Base-by-base conservation (phyloP, 2,329 filamentous ascomycete species). In the Xylariaceae sp. region DNA sequence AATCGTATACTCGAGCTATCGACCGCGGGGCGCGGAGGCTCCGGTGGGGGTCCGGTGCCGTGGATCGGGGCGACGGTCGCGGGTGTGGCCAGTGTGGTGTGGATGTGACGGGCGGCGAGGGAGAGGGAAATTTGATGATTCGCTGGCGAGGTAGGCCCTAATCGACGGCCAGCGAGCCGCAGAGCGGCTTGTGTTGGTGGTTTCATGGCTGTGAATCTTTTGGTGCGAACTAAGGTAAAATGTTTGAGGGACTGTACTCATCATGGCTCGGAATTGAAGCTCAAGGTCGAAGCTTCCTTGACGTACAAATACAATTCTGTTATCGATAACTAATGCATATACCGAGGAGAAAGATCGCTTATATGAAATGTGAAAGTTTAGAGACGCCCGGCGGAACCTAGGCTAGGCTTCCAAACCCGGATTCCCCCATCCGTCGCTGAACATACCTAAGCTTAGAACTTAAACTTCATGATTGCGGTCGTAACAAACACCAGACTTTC, bases 1-100 rank as follows among this genome's bases (percentile, higher is more conserved):
- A 81, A 67, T 40, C 80, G 72, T 26, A 65, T 59, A 40, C 66
- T 61, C 31, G 68, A 58, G 57, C 69, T 68, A 50, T 68, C 69
- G 41, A 68, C 67, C 5, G 69, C 70, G 8, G 80, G 76, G 29
- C 71, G 63, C 1, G 83, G 83, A 1, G 81, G 72, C 54, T 75
- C 72, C 2, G 83, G 83, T 5, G 83, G 83, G 51, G 83, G 83
- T 1, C 83, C 82, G 35, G 79, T 74, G 57, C 79, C 79, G 59
- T 80, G 74, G 59, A 81, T 72, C 43, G 80, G 75, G 31, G 73
- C 73, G 56, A 81, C 78, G 60, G 75, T 72, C 47, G 79, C 79
- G 27, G 68, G 65, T 7, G 72, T 61, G 53, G 70, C 67, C 8
- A 67, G 34, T 2, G 71, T 71, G 51, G 62, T 64, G 61, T 68